Conservation (phyloP, 2,329 filamentous ascomycete genomes). For the Lizonia empirigonia region DNA sequence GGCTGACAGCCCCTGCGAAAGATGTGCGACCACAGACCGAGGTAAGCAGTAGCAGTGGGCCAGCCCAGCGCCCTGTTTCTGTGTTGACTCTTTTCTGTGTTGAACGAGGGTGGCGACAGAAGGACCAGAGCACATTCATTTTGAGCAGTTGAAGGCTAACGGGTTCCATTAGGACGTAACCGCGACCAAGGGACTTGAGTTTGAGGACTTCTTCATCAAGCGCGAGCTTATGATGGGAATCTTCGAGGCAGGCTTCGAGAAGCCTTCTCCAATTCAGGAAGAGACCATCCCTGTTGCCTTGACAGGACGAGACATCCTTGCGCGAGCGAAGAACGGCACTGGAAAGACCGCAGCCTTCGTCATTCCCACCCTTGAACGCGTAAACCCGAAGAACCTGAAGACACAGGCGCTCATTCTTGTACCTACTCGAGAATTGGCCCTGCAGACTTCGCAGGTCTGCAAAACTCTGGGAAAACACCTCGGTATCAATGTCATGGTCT, state of each 20-base stretch:
- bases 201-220: constrained; percentile 96
- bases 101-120: not conserved
- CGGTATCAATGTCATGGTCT: constrained; percentile 98
- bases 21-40: constrained; percentile 83
- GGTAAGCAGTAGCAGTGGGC: constrained; percentile 53
- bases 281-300: constrained; percentile 97
- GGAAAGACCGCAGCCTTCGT: constrained; percentile 98
- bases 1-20: constrained; percentile 72
- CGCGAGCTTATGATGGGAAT: constrained; percentile 97
- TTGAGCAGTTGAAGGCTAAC: constrained; percentile 11
- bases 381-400: constrained; percentile 95
- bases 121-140: not conserved
- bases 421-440: constrained; percentile 92
- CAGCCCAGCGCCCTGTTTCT: not conserved
- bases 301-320: constrained; percentile 92
- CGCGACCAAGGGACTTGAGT: constrained; percentile 95
- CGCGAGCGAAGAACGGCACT: constrained; percentile 96
- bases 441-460: constrained; percentile 99
- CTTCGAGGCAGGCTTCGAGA: constrained; percentile 98
- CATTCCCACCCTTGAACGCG: constrained; percentile 91
- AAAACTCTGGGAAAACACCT: constrained; percentile 98
- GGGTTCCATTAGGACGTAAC: constrained; percentile 80
- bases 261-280: constrained; percentile 98
- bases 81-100: not conserved
- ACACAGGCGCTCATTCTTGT: constrained; percentile 96